Evolutionary conservation across 495 filamentous ascomycete species (phyloP).

Genomic region (Antarctomyces pellizariae): DNA sequence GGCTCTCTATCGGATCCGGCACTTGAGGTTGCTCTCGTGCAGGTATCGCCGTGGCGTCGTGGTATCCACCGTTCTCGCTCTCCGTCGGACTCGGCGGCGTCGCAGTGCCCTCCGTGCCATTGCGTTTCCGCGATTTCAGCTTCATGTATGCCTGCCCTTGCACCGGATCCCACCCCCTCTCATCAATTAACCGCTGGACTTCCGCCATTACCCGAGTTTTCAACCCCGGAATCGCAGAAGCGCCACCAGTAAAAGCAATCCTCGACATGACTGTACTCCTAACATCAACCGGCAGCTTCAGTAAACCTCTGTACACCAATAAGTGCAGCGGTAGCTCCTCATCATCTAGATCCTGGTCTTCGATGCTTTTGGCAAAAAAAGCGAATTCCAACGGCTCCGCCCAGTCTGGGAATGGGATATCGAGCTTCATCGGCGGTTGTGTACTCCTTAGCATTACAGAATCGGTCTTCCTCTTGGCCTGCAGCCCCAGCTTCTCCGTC

Average conservation of each 20-base stretch:
- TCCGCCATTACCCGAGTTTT: constrained; percentile 62
- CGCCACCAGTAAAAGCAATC: constrained; percentile 70
- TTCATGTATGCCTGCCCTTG: constrained; percentile 35
- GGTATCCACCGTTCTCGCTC: constrained; percentile 9
- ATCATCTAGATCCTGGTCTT: constrained; percentile 44
- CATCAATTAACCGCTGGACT: constrained; percentile 33
- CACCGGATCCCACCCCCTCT: constrained; percentile 56
- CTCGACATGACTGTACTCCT: constrained; percentile 72
- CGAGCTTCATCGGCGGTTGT: constrained; percentile 23
- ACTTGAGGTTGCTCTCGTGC: constrained; percentile 25
- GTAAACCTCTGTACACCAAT: constrained; percentile 53
- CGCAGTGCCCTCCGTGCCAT: constrained; percentile 14
- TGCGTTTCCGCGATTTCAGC: constrained; percentile 27
- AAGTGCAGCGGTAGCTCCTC: constrained; percentile 54
- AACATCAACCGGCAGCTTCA: constrained; percentile 56
- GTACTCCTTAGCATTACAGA: constrained; percentile 25
- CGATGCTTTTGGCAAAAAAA: constrained; percentile 36
- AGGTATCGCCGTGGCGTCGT: constrained; percentile 1
- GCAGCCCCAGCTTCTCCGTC: constrained; percentile 14
- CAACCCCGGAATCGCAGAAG: constrained; percentile 56
- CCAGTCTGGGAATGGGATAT: constrained; percentile 42
- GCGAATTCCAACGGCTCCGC: constrained; percentile 51
- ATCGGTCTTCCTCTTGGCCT: constrained; percentile 24
- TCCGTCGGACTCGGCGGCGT: constrained; percentile 9
- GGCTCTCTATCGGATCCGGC: constrained; percentile 38